These are phyloP conservation scores for Avicennia marina DNA, from an alignment of 257 asterid species.

Conservation along the genomic window DNA sequence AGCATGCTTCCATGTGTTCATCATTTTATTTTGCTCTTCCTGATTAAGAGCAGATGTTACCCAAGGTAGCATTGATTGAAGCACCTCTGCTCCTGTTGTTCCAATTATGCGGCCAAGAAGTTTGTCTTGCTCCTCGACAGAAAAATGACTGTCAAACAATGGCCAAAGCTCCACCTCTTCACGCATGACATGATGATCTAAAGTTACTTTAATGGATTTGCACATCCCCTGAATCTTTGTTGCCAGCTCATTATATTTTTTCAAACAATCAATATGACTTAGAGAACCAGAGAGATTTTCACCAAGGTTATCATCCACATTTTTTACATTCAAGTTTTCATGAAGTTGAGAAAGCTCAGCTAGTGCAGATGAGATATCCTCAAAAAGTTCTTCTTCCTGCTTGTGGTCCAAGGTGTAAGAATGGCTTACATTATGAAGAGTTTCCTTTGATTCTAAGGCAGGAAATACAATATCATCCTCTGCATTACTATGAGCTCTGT, in stretches of 20 bases:
- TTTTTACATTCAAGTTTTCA: slow-evolving; percentile 44
- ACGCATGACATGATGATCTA: slow-evolving; percentile 91
- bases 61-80: slow-evolving; percentile 98
- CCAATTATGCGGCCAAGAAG: slow-evolving; percentile 95
- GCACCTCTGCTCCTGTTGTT: slow-evolving; percentile 97
- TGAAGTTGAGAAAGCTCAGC: slow-evolving; percentile 65
- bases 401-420: slow-evolving; percentile 93
- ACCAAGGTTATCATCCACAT: slow-evolving; percentile 28
- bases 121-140: slow-evolving; percentile 88
- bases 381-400: slow-evolving; percentile 90
- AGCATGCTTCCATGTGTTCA: slow-evolving; percentile 97
- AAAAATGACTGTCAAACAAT: slow-evolving; percentile 83
- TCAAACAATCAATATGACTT: slow-evolving; percentile 31
- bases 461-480: slow-evolving; percentile 99
- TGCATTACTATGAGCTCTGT: slow-evolving; percentile 98
- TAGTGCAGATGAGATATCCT: slow-evolving; percentile 82
- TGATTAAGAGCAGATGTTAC: slow-evolving; percentile 95
- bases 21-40: slow-evolving; percentile 95
- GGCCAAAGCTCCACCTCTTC: slow-evolving; percentile 99
- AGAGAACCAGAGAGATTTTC: slow-evolving; percentile 27
- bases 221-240: slow-evolving; percentile 95
- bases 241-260: slow-evolving; percentile 73
- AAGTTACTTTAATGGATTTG: slow-evolving; percentile 91
- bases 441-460: slow-evolving; percentile 89
- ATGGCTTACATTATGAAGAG: slow-evolving; percentile 93